Evolutionary conservation across 2,329 filamentous ascomycete genomes (phyloP), one percentile per base, ranked within the genome.

Genomic region (Bertia moriformis): DNA sequence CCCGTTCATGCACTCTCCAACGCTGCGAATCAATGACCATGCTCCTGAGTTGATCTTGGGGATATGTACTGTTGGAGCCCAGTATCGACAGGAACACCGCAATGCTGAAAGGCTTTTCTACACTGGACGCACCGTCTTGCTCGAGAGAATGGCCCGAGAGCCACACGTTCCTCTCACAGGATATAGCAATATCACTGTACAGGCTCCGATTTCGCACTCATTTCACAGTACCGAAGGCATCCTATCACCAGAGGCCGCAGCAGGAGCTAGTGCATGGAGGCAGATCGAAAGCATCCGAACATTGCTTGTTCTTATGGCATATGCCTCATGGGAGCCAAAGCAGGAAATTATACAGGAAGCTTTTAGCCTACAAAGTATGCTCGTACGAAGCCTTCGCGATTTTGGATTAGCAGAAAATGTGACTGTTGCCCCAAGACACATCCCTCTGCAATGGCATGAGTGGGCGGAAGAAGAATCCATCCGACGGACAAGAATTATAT

Each of bases 291-390:
- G 54, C 0, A 51, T 59, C 1, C 48, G 55, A 0, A 50, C 56
- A 1, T 43, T 60, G 4, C 52, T 60, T 4, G 49, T 51, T 1
- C 49, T 61, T 4, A 60, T 60, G 58, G 58, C 52, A 1, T 59
- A 51, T 19, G 58, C 58, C 0, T 59, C 58, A 0, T 60, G 58
- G 58, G 58, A 60, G 10, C n/a, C n/a, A n/a, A 49, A 56, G 27
- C 46, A 48, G 10, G 38, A 45, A 0, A 46, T 59, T 7, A 42
- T 60, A 1, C 51, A 56, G 13, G 57, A 60, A 24, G 56, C 58
- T 0, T 59, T 60, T 14, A 43, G 44, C 0, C 24, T 60, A 0
- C 58, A 60, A 7, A 49, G 48, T 1, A 46, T 59, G 2, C 45
- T 61, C 1, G 52, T 53, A 0, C 54, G 58, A 10, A 45, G 57